These are phyloP conservation scores for Cercophora sp. DNA, from an alignment of 495 filamentous ascomycete genomes.

Conservation along the genomic window DNA sequence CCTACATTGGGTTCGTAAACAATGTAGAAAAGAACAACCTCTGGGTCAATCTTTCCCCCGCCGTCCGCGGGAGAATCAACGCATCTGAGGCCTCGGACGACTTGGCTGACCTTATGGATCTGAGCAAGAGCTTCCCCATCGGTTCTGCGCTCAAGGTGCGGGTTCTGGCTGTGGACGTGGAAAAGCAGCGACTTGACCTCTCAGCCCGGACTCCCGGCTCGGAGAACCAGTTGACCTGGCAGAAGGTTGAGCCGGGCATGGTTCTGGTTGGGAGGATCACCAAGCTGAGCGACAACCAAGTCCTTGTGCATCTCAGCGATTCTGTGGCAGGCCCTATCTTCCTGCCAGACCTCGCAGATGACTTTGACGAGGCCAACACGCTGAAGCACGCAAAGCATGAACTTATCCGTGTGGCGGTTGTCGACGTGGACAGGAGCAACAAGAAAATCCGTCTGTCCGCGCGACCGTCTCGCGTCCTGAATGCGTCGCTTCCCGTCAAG, in stretches of 20 bases:
- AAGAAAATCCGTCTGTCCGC: constrained; percentile 77
- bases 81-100: constrained; percentile 83
- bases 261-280: constrained; percentile 78
- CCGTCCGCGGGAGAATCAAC: constrained; percentile 76
- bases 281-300: constrained; percentile 74
- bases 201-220: constrained; percentile 59
- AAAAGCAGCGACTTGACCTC: constrained; percentile 73
- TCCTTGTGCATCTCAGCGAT: constrained; percentile 83
- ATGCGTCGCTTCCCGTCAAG: constrained; percentile 75
- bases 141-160: constrained; percentile 78
- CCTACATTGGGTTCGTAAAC: constrained; percentile 80
- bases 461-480: constrained; percentile 83
- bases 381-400: constrained; percentile 70
- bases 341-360: constrained; percentile 76
- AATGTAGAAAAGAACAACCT: constrained; percentile 71
- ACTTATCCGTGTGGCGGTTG: constrained; percentile 75
- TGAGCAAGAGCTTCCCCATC: constrained; percentile 80
- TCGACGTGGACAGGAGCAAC: constrained; percentile 74
- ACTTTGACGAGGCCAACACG: constrained; percentile 69
- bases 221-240: constrained; percentile 55
- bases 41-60: constrained; percentile 91
- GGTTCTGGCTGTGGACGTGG: constrained; percentile 70
- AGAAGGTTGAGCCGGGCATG: constrained; percentile 69
- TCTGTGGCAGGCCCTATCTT: constrained; percentile 67
- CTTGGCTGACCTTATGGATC: constrained; percentile 65